These are phyloP conservation scores for Coemansia umbellata DNA, from an alignment of 192 early-diverging fungal species.

Conservation along the genomic window DNA sequence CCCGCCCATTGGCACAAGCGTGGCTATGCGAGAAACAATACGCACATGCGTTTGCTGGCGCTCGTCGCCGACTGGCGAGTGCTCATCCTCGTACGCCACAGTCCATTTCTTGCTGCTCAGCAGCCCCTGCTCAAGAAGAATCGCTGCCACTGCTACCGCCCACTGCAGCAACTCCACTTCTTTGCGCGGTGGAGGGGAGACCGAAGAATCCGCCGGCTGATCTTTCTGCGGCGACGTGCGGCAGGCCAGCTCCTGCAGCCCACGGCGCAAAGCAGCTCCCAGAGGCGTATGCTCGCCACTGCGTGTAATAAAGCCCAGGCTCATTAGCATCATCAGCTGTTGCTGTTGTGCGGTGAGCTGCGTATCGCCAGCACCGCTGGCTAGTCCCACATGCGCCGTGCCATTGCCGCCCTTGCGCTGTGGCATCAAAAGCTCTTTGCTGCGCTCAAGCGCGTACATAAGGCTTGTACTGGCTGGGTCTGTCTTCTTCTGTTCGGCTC, in stretches of 20 bases:
- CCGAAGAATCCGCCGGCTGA: no score
- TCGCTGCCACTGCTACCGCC: slow-evolving; percentile 23
- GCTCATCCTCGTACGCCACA: slow-evolving; percentile 42
- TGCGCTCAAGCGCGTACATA: slow-evolving; percentile 7
- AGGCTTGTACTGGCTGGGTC: neutral
- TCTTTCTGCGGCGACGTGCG: neutral
- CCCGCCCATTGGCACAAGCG: slow-evolving; percentile 26
- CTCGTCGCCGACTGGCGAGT: slow-evolving; percentile 5
- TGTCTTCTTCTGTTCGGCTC: neutral
- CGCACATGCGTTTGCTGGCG: slow-evolving; percentile 20
- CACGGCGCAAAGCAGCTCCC: slow-evolving; percentile 17
- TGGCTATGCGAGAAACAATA: slow-evolving; percentile 29
- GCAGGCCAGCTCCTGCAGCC: slow-evolving; percentile 22
- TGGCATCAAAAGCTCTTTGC: slow-evolving; percentile 13
- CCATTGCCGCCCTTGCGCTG: no score
- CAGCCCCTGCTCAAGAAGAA: slow-evolving; percentile 32
- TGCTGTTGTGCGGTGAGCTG: neutral
- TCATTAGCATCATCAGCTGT: slow-evolving; percentile 12
- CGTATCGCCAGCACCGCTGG: neutral
- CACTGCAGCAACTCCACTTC: slow-evolving; percentile 29
- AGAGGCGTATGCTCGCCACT: slow-evolving; percentile 26
- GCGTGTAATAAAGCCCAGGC: slow-evolving; percentile 20
- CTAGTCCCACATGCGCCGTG: neutral
- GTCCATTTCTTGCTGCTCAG: slow-evolving; percentile 40
- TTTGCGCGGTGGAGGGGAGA: no score